phyloP scores from a whole-genome alignment of 2,329 filamentous ascomycete genomes.

The Epichloe glyceriae region DNA sequence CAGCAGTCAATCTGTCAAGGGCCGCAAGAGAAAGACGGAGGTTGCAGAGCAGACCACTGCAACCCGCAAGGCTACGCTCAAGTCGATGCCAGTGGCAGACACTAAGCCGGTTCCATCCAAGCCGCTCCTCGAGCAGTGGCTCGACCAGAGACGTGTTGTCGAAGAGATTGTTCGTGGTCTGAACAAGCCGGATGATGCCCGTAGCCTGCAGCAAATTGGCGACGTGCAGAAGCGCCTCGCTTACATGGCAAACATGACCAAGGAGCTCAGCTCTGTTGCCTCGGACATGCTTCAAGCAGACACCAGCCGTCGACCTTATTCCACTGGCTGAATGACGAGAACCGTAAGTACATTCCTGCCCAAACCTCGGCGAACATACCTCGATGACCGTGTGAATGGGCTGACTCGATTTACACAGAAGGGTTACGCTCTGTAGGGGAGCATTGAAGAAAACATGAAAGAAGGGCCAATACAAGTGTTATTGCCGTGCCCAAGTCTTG shows the following conservation, averaged over 20 bases:
- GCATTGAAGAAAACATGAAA: neutral
- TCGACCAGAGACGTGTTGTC: constrained; percentile 50
- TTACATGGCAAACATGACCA: constrained; percentile 38
- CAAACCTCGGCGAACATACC: neutral
- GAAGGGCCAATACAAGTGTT: neutral
- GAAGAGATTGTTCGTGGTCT: constrained; percentile 43
- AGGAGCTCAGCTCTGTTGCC: constrained; percentile 3
- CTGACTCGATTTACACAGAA: neutral
- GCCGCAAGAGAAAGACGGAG: constrained; percentile 47
- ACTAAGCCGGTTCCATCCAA: constrained; percentile 20
- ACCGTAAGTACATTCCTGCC: neutral
- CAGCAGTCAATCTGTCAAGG: constrained; percentile 27
- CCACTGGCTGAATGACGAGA: constrained; percentile 4
- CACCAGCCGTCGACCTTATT: neutral
- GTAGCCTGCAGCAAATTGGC: constrained; percentile 40
- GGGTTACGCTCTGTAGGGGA: neutral
- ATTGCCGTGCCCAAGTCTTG: neutral
- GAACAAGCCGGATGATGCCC: constrained; percentile 35
- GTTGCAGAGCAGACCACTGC: constrained; percentile 24
- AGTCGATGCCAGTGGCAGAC: constrained; percentile 23
- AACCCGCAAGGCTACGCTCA: constrained; percentile 37
- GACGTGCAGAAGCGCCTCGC: constrained; percentile 36
- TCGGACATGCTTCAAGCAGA: neutral
- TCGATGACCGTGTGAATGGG: neutral
- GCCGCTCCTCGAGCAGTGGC: constrained; percentile 40